Percentiles rank a stretch among this genome's conserved stretches.
phyloP scores from a whole-genome alignment of 1,284 basidiomycete genomes.

The Leccinum pseudoinsigne region DNA sequence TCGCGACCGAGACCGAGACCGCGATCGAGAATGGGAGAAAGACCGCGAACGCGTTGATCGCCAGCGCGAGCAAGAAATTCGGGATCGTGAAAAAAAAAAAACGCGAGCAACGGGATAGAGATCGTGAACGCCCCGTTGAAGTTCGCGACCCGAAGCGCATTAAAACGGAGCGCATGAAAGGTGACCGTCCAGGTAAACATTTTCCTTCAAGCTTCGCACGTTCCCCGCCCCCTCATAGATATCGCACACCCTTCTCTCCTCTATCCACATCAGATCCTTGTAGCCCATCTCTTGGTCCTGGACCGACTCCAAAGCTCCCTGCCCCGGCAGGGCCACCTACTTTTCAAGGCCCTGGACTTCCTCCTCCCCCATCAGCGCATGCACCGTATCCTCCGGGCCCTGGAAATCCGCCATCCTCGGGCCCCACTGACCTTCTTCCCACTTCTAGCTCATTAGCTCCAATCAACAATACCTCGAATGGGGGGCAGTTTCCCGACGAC shows the following conservation, averaged over 20 bases:
- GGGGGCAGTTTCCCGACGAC: constrained; percentile 44
- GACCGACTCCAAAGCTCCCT: constrained; percentile 34
- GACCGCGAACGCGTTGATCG: constrained; percentile 39
- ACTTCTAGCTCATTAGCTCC: constrained; percentile 28
- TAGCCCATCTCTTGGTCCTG: constrained; percentile 36
- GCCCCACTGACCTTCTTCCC: constrained; percentile 27
- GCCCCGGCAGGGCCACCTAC: constrained; percentile 32
- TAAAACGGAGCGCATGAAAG: constrained; percentile 45
- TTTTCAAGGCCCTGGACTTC: constrained; percentile 39
- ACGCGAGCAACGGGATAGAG: constrained; percentile 38
- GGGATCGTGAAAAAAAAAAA: constrained; percentile 32
- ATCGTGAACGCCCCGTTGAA: constrained; percentile 36
- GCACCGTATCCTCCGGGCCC: constrained; percentile 38
- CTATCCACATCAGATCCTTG: constrained; percentile 32
- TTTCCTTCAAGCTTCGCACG: constrained; percentile 22
- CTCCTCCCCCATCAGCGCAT: constrained; percentile 37
- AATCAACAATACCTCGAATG: constrained; percentile 28
- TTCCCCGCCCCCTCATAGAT: constrained; percentile 32
- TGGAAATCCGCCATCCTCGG: constrained; percentile 33
- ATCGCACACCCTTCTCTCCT: constrained; percentile 26
- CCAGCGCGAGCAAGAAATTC: constrained; percentile 37
- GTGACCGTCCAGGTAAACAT: constrained; percentile 40
- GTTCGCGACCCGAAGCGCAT: constrained; percentile 47
- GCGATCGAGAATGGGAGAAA: constrained; percentile 39
- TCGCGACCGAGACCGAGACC: constrained; percentile 41